Evolutionary conservation across 345 rosid species (phyloP).

Genomic region (Melaleuca alternifolia): DNA sequence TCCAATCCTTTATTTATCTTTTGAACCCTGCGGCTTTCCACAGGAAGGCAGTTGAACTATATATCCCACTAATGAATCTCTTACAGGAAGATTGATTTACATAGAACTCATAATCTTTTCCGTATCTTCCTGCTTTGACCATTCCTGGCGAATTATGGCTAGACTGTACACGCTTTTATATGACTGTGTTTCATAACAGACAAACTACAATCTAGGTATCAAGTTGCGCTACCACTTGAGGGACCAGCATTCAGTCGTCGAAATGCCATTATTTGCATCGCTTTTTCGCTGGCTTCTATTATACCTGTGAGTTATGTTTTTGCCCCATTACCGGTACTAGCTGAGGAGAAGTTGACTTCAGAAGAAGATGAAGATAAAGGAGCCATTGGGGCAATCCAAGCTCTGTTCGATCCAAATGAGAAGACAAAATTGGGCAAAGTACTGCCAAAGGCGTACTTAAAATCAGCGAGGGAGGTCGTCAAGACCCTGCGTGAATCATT

Average conservation of each 20-base stretch:
- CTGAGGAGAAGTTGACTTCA: constrained; percentile 16
- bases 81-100: background rate
- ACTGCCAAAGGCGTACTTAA: constrained; percentile 83
- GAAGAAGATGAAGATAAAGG: constrained; percentile 43
- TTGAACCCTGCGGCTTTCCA: fast-evolving
- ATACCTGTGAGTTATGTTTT: constrained; percentile 11
- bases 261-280: constrained; percentile 2
- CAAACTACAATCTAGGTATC: constrained; percentile 14
- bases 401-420: constrained; percentile 73
- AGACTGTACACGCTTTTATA: background rate
- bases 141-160: background rate
- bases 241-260: constrained; percentile 24
- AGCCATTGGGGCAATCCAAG: constrained; percentile 46
- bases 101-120: background rate
- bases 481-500: constrained; percentile 69
- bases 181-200: constrained; percentile 11
- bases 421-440: constrained; percentile 65
- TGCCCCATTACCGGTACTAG: constrained; percentile 21
- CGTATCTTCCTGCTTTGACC: background rate
- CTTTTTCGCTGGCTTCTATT: constrained; percentile 20
- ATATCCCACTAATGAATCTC: background rate
- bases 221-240: constrained; percentile 1
- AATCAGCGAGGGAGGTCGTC: constrained; percentile 76
- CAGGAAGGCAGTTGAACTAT: background rate
- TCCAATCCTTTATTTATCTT: background rate